Evolutionary conservation across 1,139 yeast species (phyloP).

Genomic region (Yamadazyma aaseri): DNA sequence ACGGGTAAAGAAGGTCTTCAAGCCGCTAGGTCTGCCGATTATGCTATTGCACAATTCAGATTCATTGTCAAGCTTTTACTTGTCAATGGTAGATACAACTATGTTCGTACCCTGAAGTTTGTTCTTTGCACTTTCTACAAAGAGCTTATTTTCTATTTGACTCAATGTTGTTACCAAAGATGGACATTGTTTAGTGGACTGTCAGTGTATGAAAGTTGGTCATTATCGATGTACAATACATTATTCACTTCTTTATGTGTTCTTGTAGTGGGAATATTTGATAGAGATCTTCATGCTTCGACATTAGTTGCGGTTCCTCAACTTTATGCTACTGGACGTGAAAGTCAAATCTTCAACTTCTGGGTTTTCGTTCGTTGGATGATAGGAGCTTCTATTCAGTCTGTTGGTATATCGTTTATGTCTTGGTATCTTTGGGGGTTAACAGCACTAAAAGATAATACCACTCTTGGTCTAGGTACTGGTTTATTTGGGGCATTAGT

Average conservation of each 20-base stretch:
- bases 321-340: slow-evolving; percentile 74
- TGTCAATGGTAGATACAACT: slow-evolving; percentile 96
- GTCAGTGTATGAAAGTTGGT: slow-evolving; percentile 92
- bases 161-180: slow-evolving; percentile 86
- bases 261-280: slow-evolving; percentile 91
- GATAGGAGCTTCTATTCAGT: slow-evolving; percentile 69
- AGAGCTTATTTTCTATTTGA: slow-evolving; percentile 82
- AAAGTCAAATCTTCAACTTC: slow-evolving; percentile 73
- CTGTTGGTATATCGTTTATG: slow-evolving; percentile 68
- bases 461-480: slow-evolving; percentile 80
- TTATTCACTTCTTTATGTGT: slow-evolving; percentile 92
- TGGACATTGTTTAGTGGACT: slow-evolving; percentile 90
- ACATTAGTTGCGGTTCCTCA: slow-evolving; percentile 92
- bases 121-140: slow-evolving; percentile 93
- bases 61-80: slow-evolving; percentile 75
- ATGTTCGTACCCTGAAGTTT: slow-evolving; percentile 87
- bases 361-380: slow-evolving; percentile 76
- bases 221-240: slow-evolving; percentile 94
- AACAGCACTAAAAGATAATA: slow-evolving; percentile 63
- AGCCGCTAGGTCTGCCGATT: slow-evolving; percentile 94
- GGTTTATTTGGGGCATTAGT: slow-evolving; percentile 71
- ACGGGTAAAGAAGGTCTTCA: slow-evolving; percentile 97
- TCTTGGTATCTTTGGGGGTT: slow-evolving; percentile 70
- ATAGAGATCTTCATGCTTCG: slow-evolving; percentile 83
- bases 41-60: slow-evolving; percentile 92